Conservation (phyloP, 345 rosid species). For the Cardiospermum halicacabum region DNA sequence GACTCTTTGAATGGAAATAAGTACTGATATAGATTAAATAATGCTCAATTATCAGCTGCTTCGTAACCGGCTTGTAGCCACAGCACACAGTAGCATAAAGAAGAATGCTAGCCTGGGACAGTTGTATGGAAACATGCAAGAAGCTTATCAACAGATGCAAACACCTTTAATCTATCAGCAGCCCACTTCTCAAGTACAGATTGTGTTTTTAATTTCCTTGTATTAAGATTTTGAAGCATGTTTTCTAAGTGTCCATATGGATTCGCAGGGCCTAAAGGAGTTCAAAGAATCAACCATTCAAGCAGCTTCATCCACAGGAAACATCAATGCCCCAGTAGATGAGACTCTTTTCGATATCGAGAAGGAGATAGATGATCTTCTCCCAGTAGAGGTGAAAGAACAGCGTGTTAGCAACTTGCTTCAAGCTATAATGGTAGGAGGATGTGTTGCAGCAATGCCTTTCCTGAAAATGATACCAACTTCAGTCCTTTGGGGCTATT, state of each 20-base stretch:
- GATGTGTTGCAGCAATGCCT: slow-evolving; percentile 84
- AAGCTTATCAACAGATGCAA: slow-evolving; percentile 78
- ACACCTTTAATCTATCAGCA: slow-evolving; percentile 74
- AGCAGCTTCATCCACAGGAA: slow-evolving; percentile 55
- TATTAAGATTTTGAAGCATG: background rate
- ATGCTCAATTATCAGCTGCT: slow-evolving; percentile 48
- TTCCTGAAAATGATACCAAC: slow-evolving; percentile 74
- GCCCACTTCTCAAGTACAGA: slow-evolving; percentile 32
- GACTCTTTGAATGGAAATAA: background rate
- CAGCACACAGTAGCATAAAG: slow-evolving; percentile 57
- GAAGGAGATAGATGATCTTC: slow-evolving; percentile 75
- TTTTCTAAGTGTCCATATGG: background rate
- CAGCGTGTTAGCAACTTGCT: slow-evolving; percentile 76
- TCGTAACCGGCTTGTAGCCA: slow-evolving; percentile 66
- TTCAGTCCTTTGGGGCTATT: slow-evolving; percentile 84
- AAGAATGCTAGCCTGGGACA: slow-evolving; percentile 79
- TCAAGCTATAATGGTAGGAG: slow-evolving; percentile 71
- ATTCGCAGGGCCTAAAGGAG: slow-evolving; percentile 54
- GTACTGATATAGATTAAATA: background rate
- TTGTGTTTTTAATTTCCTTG: background rate
- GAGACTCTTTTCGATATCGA: slow-evolving; percentile 66
- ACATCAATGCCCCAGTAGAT: slow-evolving; percentile 63
- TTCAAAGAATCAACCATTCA: slow-evolving; percentile 74
- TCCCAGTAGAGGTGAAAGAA: slow-evolving; percentile 82
- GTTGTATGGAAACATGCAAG: slow-evolving; percentile 79